phyloP scores from a whole-genome alignment of 345 rosid species.

The Ceriops zippeliana region DNA sequence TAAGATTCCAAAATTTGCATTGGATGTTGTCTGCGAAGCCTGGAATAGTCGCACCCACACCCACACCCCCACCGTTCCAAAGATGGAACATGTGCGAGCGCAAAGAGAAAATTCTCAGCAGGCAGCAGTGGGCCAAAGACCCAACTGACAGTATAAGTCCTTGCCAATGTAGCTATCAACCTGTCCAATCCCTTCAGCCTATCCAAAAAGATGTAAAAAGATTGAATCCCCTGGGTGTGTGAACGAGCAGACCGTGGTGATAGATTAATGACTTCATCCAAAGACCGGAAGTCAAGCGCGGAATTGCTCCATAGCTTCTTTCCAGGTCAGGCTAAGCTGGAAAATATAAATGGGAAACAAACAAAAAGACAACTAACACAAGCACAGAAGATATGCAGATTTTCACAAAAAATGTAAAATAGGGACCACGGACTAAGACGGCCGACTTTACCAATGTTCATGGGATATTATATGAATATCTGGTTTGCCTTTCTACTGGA shows the following conservation, averaged over 20 bases:
- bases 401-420: not conserved
- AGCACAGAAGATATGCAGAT: not conserved
- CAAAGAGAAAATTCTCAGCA: too few relatives aligned
- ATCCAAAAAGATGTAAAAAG: not conserved
- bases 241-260: not conserved
- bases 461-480: not conserved
- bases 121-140: too few relatives aligned
- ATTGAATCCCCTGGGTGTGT: not conserved
- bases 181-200: not conserved
- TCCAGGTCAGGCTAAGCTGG: not conserved
- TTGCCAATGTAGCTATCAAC: not conserved
- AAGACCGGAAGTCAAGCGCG: constrained; percentile 20
- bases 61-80: not conserved
- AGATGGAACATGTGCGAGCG: not conserved
- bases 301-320: constrained; percentile 12
- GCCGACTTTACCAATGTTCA: not conserved
- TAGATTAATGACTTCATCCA: not conserved
- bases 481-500: constrained; percentile 13
- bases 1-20: not conserved
- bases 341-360: not conserved
- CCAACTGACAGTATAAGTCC: not conserved
- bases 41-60: not conserved
- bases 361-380: not conserved
- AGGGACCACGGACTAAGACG: not conserved
- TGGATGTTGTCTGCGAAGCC: not conserved